These are phyloP conservation scores for Penicillium hesseltinei DNA, from an alignment of 2,329 filamentous ascomycete genomes.

Conservation along the genomic window DNA sequence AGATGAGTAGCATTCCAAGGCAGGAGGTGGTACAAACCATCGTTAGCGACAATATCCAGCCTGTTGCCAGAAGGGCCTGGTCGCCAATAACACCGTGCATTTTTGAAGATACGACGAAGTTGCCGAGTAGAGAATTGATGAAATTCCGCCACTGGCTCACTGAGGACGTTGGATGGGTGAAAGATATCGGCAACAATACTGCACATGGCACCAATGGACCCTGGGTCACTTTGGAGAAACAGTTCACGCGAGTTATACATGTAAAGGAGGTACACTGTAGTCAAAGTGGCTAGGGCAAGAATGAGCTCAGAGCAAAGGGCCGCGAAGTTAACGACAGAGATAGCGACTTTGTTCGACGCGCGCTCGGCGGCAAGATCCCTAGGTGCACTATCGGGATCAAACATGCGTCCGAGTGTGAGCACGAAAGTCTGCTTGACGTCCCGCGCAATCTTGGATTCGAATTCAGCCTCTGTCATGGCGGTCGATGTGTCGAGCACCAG, in stretches of 20 bases:
- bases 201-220: constrained; percentile 37
- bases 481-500: constrained; percentile 31
- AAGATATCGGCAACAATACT: constrained; percentile 35
- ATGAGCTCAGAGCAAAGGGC: constrained; percentile 32
- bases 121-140: constrained; percentile 37
- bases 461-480: constrained; percentile 29
- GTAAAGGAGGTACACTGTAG: constrained; percentile 28
- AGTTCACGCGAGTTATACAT: constrained; percentile 30
- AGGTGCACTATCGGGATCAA: constrained; percentile 29
- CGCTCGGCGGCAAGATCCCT: constrained; percentile 22
- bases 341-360: constrained; percentile 27
- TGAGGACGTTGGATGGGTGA: constrained; percentile 29
- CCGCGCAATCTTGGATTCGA: constrained; percentile 26
- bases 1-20: neutral
- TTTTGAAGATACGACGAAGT: constrained; percentile 30
- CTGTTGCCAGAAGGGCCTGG: constrained; percentile 26
- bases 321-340: constrained; percentile 30
- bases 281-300: constrained; percentile 22
- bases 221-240: constrained; percentile 34
- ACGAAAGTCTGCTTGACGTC: constrained; percentile 34
- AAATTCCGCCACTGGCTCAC: constrained; percentile 27
- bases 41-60: constrained; percentile 31
- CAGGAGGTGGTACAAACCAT: constrained; percentile 20
- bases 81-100: constrained; percentile 32
- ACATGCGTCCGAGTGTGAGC: constrained; percentile 32